phyloP scores from a whole-genome alignment of 2,329 filamentous ascomycete genomes.

The Colletotrichum incanum region DNA sequence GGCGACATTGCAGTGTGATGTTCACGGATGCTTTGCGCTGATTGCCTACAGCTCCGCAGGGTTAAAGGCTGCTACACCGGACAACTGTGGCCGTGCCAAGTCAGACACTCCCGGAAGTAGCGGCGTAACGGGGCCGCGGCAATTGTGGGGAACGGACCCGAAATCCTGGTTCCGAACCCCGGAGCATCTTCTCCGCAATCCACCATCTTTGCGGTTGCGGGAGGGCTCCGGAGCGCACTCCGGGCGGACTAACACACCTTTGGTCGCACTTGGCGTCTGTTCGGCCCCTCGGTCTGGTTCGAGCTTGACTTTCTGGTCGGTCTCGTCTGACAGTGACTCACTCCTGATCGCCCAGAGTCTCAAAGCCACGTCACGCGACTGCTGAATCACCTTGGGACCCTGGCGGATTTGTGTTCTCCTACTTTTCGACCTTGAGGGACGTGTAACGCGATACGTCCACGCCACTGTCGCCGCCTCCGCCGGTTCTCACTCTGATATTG shows the following conservation, averaged over 20 bases:
- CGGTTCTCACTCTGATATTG: too few species aligned
- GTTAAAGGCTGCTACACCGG: background rate
- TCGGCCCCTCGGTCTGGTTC: background rate
- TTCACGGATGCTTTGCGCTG: background rate
- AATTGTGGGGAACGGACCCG: background rate
- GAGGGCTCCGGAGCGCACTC: background rate
- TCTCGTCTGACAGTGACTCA: background rate
- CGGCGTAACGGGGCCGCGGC: background rate
- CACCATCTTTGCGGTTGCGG: background rate
- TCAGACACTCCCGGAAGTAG: background rate
- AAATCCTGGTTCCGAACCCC: background rate
- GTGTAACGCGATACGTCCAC: background rate
- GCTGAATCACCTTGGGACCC: background rate
- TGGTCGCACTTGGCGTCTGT: background rate
- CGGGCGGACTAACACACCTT: background rate
- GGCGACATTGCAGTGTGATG: too few species aligned
- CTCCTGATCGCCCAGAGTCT: background rate
- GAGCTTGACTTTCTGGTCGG: background rate
- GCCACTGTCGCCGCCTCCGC: background rate
- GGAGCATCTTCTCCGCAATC: background rate
- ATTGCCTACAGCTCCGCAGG: background rate
- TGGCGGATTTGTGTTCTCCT: background rate
- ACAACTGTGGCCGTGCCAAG: background rate
- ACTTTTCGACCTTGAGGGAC: background rate
- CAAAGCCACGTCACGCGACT: conserved; percentile 3